phyloP scores from a whole-genome alignment of 2,329 filamentous ascomycete genomes.

The Lithohypha guttulata region DNA sequence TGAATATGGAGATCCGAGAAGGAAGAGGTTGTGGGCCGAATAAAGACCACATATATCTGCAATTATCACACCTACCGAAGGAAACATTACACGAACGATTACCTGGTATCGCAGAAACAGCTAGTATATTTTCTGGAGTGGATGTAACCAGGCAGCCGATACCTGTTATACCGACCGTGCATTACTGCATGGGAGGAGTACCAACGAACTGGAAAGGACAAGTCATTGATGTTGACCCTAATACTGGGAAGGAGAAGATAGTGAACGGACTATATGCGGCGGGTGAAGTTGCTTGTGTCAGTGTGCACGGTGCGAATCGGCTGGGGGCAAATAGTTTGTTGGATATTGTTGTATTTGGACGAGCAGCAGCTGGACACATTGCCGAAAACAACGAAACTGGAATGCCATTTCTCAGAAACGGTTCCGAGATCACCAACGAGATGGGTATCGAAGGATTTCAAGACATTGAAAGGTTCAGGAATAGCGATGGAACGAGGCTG shows the following conservation, averaged over 20 bases:
- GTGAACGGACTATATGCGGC: conserved; percentile 82
- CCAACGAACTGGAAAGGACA: conserved; percentile 85
- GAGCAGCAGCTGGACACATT: conserved; percentile 80
- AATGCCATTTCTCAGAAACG: conserved; percentile 47
- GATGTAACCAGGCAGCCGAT: conserved; percentile 85
- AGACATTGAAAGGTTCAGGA: conserved; percentile 69
- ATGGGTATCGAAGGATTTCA: conserved; percentile 69
- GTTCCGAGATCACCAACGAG: conserved; percentile 54
- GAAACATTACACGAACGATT: conserved; percentile 80
- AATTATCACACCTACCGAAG: conserved; percentile 74
- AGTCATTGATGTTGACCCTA: conserved; percentile 65
- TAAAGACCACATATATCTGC: conserved; percentile 87
- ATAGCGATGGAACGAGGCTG: conserved; percentile 62
- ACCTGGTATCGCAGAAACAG: conserved; percentile 85
- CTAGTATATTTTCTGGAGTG: conserved; percentile 79
- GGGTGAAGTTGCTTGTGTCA: conserved; percentile 82
- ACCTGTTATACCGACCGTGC: conserved; percentile 75
- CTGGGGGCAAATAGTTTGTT: conserved; percentile 85
- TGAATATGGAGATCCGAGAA: conserved; percentile 87
- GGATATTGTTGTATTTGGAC: conserved; percentile 81
- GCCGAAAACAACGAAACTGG: conserved; percentile 78
- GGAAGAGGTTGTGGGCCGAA: conserved; percentile 80
- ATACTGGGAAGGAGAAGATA: conserved; percentile 66
- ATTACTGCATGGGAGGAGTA: conserved; percentile 96
- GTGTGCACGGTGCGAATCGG: conserved; percentile 84